Evolutionary conservation across 768 basidiomycete species (phyloP).

Genomic region (Pleurotus salmoneostramineus): DNA sequence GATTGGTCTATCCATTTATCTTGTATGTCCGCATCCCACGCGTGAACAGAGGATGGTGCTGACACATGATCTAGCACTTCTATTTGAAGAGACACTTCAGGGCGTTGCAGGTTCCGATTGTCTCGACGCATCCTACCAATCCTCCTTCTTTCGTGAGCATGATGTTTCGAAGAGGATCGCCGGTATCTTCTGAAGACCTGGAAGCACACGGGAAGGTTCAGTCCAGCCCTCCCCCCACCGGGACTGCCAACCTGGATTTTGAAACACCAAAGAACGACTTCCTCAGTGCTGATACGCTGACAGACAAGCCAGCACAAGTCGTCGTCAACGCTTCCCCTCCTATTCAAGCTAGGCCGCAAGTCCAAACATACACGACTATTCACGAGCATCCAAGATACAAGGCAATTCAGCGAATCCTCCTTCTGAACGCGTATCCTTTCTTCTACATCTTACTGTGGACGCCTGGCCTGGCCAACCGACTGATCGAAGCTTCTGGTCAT

Average conservation of each 20-base stretch:
- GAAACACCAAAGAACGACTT: background rate
- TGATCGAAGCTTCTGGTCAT: conserved; percentile 11
- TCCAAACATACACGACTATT: background rate
- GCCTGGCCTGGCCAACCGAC: conserved; percentile 11
- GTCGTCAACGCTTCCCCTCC: background rate
- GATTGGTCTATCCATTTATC: background rate
- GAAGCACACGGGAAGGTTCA: background rate
- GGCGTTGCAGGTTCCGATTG: background rate
- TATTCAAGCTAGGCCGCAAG: background rate
- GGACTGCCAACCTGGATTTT: background rate
- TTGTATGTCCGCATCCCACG: background rate
- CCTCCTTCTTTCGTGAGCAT: background rate
- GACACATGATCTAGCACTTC: background rate
- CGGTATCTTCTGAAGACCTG: background rate
- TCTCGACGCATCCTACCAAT: background rate
- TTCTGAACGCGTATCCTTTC: conserved; percentile 13
- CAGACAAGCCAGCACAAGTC: background rate
- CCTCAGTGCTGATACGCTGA: background rate
- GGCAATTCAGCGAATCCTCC: conserved; percentile 4
- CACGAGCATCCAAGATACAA: background rate
- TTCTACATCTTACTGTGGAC: conserved; percentile 14
- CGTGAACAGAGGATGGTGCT: background rate
- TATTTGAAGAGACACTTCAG: background rate
- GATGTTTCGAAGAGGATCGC: background rate
- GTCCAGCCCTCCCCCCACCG: background rate